Evolutionary conservation across 768 basidiomycete genomes (phyloP).

Genomic region (Pleurotus cornucopiae): DNA sequence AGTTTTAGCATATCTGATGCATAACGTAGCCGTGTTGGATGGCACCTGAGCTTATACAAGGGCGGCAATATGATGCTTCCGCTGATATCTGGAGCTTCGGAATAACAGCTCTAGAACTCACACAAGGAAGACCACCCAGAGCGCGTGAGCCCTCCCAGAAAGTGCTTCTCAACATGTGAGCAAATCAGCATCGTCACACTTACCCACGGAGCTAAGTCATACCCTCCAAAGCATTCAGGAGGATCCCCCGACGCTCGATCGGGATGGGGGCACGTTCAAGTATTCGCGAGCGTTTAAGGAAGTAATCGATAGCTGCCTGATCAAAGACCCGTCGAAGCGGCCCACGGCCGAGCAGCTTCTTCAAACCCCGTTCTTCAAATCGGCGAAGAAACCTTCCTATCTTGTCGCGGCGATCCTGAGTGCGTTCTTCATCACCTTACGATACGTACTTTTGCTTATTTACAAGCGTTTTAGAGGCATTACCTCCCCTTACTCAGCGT

Average conservation of each 20-base stretch:
- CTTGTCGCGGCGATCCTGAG: constrained; percentile 75
- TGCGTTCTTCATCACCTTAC: constrained; percentile 21
- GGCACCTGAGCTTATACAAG: constrained; percentile 91
- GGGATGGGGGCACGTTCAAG: constrained; percentile 64
- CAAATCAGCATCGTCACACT: background rate
- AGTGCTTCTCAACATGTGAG: constrained; percentile 72
- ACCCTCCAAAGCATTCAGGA: constrained; percentile 58
- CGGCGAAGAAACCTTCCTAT: constrained; percentile 73
- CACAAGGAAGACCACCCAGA: constrained; percentile 84
- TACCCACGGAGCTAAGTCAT: background rate
- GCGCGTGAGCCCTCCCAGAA: constrained; percentile 69
- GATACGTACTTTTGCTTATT: background rate
- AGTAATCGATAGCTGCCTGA: constrained; percentile 75
- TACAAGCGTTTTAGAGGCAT: constrained; percentile 36
- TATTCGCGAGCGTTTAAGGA: constrained; percentile 84
- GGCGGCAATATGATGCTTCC: constrained; percentile 76
- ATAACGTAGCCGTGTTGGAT: constrained; percentile 81
- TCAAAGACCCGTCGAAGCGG: constrained; percentile 82
- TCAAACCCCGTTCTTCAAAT: constrained; percentile 73
- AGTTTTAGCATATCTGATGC: constrained; percentile 1
- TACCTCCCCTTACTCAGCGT: constrained; percentile 69
- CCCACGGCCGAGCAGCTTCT: constrained; percentile 79
- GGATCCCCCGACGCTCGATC: constrained; percentile 72
- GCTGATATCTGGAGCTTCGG: constrained; percentile 98
- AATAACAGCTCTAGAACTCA: constrained; percentile 89